Conservation (phyloP, 139 green algal genomes). For the Chlamydomonas asymmetrica region DNA sequence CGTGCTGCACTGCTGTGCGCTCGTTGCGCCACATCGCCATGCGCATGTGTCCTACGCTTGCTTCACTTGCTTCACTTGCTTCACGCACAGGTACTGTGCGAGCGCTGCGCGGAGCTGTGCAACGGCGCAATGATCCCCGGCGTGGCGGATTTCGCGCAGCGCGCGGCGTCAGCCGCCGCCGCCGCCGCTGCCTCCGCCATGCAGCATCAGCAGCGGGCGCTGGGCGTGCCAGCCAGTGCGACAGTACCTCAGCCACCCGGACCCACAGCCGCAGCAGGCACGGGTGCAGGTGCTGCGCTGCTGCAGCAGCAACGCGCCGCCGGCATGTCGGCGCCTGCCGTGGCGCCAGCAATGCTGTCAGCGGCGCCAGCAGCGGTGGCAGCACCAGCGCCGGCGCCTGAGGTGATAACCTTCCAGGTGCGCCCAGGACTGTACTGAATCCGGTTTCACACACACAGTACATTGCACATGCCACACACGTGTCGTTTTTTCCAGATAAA, state of each 20-base stretch:
- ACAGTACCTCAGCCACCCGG: too few relatives aligned
- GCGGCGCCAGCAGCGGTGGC: background rate
- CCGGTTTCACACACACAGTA: background rate
- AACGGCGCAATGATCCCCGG: slow-evolving; percentile 85
- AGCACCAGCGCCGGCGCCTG: background rate
- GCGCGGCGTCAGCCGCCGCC: too few relatives aligned
- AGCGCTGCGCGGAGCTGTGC: slow-evolving; percentile 76
- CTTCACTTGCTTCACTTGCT: too few relatives aligned
- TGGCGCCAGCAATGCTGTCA: background rate
- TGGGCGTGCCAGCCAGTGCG: background rate
- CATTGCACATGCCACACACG: background rate
- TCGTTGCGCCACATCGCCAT: background rate
- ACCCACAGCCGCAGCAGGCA: too few relatives aligned
- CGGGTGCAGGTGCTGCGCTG: too few relatives aligned
- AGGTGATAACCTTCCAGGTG: background rate
- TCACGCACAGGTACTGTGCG: slow-evolving; percentile 57
- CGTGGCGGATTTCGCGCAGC: slow-evolving; percentile 35
- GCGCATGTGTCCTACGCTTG: background rate
- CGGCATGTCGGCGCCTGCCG: background rate
- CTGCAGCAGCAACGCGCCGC: background rate
- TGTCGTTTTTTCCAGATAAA: background rate
- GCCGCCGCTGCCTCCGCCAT: background rate
- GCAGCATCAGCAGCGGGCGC: slow-evolving; percentile 25
- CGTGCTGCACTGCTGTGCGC: too few relatives aligned
- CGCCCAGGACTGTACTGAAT: background rate